Base-by-base conservation (phyloP, 2,329 filamentous ascomycete genomes). In the Lasiodiplodia theobromae region DNA sequence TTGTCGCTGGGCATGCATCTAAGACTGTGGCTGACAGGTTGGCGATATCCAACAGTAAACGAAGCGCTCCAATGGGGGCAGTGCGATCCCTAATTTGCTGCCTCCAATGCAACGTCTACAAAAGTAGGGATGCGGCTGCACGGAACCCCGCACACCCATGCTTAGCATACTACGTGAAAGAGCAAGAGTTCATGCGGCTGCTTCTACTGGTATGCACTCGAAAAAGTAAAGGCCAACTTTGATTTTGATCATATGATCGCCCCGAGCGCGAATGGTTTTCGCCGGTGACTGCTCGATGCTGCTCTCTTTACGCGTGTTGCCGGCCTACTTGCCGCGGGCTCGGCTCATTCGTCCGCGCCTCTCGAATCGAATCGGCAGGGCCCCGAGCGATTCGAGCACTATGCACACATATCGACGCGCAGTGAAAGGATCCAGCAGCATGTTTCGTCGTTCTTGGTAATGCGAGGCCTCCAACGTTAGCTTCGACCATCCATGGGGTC, bases 381-480 rank as follows among this genome's bases (percentile, higher is more conserved):
- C n/a, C 11, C 12, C 4, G 56, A 10, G 58, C 44, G 28, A 63
- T 63, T 63, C 25, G 58, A 34, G 58, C 11, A 47, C n/a, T 18
- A 47, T 16, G 57, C 57, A 60, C 57, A 23, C 38, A 34, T 47
- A 60, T 47, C 38, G 57, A 16, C n/a, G 54, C 12, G 57, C 21
- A 57, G 56, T 5, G 18, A 23, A 60, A 23, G 28, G 52, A 56
- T n/a, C 23, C 8, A n/a, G 28, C 23, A 57, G 31, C 12, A 56
- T 25, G 38, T 60, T 60, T n/a, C 31, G 21, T 47, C 53, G 58
- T 63, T 51, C 58, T 51, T 51, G 58, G 40, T 47, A n/a, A 52
- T 38, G 60, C 60, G 60, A 64, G 60, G 60, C 60, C 47, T 64
- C 47, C 60, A 64, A 21, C 60, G 21, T 51, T 40, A 58, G 53